Conservation (phyloP, 805 yeast genomes). For the Barnettozyma wickerhamii region DNA sequence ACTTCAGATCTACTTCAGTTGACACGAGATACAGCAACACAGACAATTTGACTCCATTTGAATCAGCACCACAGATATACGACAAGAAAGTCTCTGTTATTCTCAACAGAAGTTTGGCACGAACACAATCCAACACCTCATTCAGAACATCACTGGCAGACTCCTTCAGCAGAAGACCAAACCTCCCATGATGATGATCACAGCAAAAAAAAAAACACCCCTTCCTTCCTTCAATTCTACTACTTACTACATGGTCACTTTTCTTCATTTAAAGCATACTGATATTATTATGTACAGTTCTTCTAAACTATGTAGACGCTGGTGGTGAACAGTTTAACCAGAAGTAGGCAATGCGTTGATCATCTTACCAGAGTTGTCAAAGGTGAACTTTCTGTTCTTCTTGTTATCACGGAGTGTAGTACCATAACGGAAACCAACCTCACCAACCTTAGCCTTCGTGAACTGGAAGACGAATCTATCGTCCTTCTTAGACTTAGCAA, state of each 20-base stretch:
- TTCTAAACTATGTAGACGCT: no score
- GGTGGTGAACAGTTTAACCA: conserved; percentile 16
- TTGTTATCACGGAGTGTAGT: conserved; percentile 83
- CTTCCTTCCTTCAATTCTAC: background rate
- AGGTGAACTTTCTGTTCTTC: conserved; percentile 74
- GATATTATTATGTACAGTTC: conserved; percentile 10
- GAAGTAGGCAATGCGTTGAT: conserved; percentile 25
- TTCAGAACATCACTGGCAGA: conserved; percentile 76
- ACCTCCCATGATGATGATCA: background rate
- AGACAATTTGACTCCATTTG: conserved; percentile 47
- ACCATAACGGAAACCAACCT: conserved; percentile 91
- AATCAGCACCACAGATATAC: conserved; percentile 72
- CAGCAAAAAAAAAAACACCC: background rate
- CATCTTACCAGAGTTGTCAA: conserved; percentile 61
- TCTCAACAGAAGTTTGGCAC: conserved; percentile 64
- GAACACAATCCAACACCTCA: conserved; percentile 71
- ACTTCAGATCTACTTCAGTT: conserved; percentile 42
- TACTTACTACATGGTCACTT: background rate
- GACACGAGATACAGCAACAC: conserved; percentile 57
- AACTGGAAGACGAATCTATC: conserved; percentile 73
- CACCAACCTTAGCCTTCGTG: conserved; percentile 72
- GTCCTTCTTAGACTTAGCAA: conserved; percentile 36
- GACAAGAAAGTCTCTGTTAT: conserved; percentile 78
- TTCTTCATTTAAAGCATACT: background rate
- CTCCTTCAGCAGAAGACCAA: conserved; percentile 39